Evolutionary conservation across 257 asterid genomes (phyloP), one percentile per base, ranked within the genome.

Genomic region (Vinca minor): DNA sequence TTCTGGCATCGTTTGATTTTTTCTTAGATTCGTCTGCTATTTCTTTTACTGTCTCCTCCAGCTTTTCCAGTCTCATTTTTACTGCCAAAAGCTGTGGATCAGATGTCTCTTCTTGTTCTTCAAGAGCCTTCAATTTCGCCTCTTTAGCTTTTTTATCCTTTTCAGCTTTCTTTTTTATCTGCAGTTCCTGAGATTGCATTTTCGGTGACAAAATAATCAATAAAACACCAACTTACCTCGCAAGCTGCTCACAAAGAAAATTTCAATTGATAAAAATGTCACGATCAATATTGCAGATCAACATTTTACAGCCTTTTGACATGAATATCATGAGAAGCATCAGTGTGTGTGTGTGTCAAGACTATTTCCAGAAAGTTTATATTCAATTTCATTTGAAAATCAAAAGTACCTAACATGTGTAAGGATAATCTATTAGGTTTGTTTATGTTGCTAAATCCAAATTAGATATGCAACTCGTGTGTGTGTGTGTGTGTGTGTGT

Each of bases 81-180:
- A 92, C 83, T 74, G 76, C 91, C 69, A 79, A 63, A 77, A 89
- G 68, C 52, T 76, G 85, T 2, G 95, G 94, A 81, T 84, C 82
- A 53, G 87, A 76, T 45, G 72, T 69, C 38, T 44, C 78, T 1
- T 77, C 80, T 64, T 79, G 84, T 71, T 78, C 81, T 76, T 79
- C 88, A 44, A 81, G 81, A 49, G 82, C 82, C 75, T 84, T 86
- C 32, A 48, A 81, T 75, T 89, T 94, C 90, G 84, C 69, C 82
- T 85, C 95, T 82, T 85, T 87, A 29, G 88, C 86, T 67, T 83
- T 85, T 59, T 94, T 92, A 66, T 89, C 96, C 72, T 86, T 85
- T 68, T 92, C 98, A 28, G 98, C 96, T 74, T 79, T 86, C 71
- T 82, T 89, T 79, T 83, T 93, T 70, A 54, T 29, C 77, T 85